phyloP scores from a whole-genome alignment of 129 eudicot species.

The Centella asiatica region DNA sequence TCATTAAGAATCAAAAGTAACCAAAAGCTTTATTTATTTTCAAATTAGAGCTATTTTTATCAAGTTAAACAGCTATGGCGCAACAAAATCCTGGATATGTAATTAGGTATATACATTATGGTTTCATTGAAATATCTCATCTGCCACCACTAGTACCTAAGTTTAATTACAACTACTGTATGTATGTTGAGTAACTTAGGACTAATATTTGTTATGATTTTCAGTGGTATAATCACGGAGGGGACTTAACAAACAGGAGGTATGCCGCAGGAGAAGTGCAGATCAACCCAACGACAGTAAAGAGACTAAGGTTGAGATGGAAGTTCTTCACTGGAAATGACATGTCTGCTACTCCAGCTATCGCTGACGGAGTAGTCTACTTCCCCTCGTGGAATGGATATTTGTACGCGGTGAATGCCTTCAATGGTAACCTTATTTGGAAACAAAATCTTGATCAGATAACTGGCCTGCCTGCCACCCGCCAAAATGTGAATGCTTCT shows the following conservation, averaged over 20 bases:
- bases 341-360: conserved; percentile 75
- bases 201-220: no score
- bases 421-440: conserved; percentile 60
- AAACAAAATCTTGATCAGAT: conserved; percentile 34
- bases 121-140: no score
- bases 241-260: conserved; percentile 47
- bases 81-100: no score
- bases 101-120: no score
- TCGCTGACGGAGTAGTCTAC: conserved; percentile 48
- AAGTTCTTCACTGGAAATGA: conserved; percentile 60
- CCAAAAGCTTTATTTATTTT: no score
- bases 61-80: no score
- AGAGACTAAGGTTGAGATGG: conserved; percentile 41
- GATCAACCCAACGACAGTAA: conserved; percentile 45
- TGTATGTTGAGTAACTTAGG: no score
- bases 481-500: conserved; percentile 32
- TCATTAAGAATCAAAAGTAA: no score
- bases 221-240: conserved; percentile 81
- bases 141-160: no score
- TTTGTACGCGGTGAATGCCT: conserved; percentile 51
- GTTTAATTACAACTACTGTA: no score
- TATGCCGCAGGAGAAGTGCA: conserved; percentile 26
- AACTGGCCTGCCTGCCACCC: conserved; percentile 46
- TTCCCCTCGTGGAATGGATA: conserved; percentile 76
- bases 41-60: no score